phyloP scores from a whole-genome alignment of 2,329 filamentous ascomycete genomes.

The Fusarium subtropicale region DNA sequence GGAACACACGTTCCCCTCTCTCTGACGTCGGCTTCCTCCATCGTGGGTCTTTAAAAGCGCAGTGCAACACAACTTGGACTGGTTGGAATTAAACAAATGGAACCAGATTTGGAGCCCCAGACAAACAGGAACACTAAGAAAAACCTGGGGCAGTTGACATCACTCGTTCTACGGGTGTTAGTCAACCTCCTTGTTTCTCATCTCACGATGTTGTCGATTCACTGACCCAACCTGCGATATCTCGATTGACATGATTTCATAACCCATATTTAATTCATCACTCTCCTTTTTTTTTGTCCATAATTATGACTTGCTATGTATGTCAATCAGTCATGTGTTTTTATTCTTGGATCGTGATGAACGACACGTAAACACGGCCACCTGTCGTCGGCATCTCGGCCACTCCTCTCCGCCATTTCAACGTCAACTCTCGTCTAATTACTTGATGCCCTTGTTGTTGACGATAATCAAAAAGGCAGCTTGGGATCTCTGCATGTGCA shows the following conservation, averaged over 20 bases:
- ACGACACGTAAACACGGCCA: not conserved
- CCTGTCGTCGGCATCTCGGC: conserved; percentile 21
- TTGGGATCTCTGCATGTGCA: not conserved
- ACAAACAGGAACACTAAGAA: conserved; percentile 7
- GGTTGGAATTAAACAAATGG: not conserved
- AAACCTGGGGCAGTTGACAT: conserved; percentile 29
- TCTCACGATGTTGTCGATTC: conserved; percentile 27
- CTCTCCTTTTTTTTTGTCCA: not conserved
- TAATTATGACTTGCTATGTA: conserved; percentile 10
- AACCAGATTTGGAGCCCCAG: conserved; percentile 21
- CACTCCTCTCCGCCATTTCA: conserved; percentile 17
- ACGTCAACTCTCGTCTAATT: not conserved
- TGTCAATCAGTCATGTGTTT: conserved; percentile 17
- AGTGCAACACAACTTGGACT: conserved; percentile 17
- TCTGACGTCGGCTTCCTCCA: conserved; percentile 38
- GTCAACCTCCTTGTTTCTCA: not conserved
- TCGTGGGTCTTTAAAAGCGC: conserved; percentile 21
- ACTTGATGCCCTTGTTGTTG: not conserved
- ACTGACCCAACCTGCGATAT: not conserved
- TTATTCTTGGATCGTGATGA: not conserved
- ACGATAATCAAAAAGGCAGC: conserved; percentile 3
- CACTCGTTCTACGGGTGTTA: conserved; percentile 8
- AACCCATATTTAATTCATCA: conserved; percentile 1
- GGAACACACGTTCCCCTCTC: not conserved
- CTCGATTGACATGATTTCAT: conserved; percentile 24